phyloP scores from a whole-genome alignment of 1,284 basidiomycete species.

The Stygiomarasmius scandens region DNA sequence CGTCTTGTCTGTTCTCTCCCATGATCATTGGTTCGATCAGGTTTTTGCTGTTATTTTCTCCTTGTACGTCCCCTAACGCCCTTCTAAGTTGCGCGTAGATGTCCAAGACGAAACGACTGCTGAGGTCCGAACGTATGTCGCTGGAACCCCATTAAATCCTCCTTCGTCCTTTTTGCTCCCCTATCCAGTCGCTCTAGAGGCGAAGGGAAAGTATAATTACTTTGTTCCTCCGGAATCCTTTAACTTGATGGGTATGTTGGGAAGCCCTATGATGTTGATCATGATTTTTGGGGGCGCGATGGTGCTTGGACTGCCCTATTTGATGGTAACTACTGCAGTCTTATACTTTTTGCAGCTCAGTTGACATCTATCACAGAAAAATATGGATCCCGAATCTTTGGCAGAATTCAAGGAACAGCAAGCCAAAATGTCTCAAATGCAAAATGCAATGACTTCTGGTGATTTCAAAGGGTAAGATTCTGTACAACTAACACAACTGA shows the following conservation, averaged over 20 bases:
- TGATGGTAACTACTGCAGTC: conserved; percentile 55
- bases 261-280: conserved; percentile 87
- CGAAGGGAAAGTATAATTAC: conserved; percentile 61
- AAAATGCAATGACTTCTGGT: conserved; percentile 60
- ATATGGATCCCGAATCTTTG: conserved; percentile 75
- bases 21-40: conserved; percentile 70
- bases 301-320: conserved; percentile 79
- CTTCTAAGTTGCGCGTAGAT: conserved; percentile 63
- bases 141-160: conserved; percentile 70
- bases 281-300: conserved; percentile 73
- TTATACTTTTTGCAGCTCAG: not conserved
- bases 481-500: not conserved
- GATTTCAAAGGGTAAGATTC: conserved; percentile 57
- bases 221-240: conserved; percentile 74
- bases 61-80: conserved; percentile 8
- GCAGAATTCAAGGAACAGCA: conserved; percentile 74
- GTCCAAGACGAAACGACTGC: conserved; percentile 46
- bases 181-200: conserved; percentile 63
- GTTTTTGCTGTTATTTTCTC: conserved; percentile 37
- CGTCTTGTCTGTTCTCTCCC: conserved; percentile 64
- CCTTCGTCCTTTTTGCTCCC: conserved; percentile 58
- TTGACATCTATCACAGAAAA: conserved; percentile 54
- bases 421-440: conserved; percentile 59
- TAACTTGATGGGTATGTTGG: conserved; percentile 78
- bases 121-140: conserved; percentile 64